These are phyloP conservation scores for Coemansia furcata DNA, from an alignment of 192 early-diverging fungal genomes.

Conservation along the genomic window DNA sequence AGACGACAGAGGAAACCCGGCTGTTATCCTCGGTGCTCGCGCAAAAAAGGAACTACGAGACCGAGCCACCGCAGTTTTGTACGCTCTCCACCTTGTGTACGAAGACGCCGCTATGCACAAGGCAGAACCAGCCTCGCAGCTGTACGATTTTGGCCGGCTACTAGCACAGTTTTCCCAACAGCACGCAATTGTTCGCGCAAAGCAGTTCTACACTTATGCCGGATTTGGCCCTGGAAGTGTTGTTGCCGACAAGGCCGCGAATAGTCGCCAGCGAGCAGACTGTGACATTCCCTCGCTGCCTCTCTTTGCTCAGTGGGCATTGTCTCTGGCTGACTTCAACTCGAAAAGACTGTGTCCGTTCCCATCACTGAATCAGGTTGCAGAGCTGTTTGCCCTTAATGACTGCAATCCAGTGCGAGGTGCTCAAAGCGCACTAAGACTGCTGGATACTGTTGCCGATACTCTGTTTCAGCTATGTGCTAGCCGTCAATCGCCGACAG, in stretches of 20 bases:
- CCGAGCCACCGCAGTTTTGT: constrained; percentile 31
- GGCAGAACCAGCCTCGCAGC: constrained; percentile 10
- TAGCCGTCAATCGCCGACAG: constrained; percentile 1
- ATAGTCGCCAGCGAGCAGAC: constrained; percentile 9
- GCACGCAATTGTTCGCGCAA: background rate
- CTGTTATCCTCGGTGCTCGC: constrained; percentile 12
- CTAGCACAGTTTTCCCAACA: constrained; percentile 21
- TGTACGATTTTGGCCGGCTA: constrained; percentile 18
- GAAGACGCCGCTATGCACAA: constrained; percentile 33
- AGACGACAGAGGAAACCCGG: constrained; percentile 5
- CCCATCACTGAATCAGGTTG: constrained; percentile 16
- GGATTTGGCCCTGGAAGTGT: background rate
- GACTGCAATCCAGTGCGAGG: constrained; percentile 29
- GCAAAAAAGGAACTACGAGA: constrained; percentile 27
- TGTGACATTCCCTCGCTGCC: constrained; percentile 13
- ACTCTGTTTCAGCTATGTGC: constrained; percentile 19
- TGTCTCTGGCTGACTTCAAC: background rate
- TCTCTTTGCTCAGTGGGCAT: constrained; percentile 26
- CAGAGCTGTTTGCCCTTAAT: constrained; percentile 26
- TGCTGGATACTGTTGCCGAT: constrained; percentile 14
- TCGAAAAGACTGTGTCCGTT: constrained; percentile 9
- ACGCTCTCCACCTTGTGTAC: constrained; percentile 35
- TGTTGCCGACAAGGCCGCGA: background rate
- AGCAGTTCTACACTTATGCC: constrained; percentile 2
- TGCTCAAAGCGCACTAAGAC: constrained; percentile 7